Evolutionary conservation across 441 rosid species (phyloP).

Genomic region (Arabidopsis lyrata): DNA sequence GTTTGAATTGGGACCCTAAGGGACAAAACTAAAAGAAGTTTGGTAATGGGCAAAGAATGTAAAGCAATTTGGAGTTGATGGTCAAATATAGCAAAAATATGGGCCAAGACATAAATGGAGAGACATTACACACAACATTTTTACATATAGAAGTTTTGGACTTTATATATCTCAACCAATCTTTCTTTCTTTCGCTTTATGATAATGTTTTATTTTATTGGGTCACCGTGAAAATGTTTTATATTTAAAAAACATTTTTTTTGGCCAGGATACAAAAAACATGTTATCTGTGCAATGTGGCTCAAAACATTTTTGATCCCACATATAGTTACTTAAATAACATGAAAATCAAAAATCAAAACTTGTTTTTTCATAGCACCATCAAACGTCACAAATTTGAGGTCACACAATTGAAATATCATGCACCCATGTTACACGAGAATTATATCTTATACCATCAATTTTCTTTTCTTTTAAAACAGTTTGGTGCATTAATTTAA

Average conservation of each 20-base stretch:
- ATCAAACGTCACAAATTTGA: too few relatives aligned
- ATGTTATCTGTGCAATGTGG: neutral
- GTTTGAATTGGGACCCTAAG: conserved; percentile 34
- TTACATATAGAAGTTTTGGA: neutral
- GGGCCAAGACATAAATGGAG: conserved; percentile 39
- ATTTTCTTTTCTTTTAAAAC: too few relatives aligned
- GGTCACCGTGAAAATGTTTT: conserved; percentile 27
- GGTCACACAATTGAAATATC: too few relatives aligned
- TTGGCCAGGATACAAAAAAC: neutral
- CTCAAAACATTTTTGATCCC: conserved; percentile 20
- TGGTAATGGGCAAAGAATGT: conserved; percentile 28
- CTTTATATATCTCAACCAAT: neutral
- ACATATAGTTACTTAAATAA: conserved; percentile 23
- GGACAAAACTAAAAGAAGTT: conserved; percentile 30
- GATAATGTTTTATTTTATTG: neutral
- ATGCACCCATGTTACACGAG: too few relatives aligned
- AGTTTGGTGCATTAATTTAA: too few relatives aligned
- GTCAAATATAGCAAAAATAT: conserved; percentile 33
- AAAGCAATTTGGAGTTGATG: conserved; percentile 32
- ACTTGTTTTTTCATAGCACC: neutral
- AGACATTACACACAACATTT: conserved; percentile 22
- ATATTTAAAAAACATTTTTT: neutral
- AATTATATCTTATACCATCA: too few relatives aligned
- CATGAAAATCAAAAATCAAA: neutral
- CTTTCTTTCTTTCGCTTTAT: conserved; percentile 17